phyloP scores from a whole-genome alignment of 2,329 filamentous ascomycete species.

The Pestalotiopsis sp. region DNA sequence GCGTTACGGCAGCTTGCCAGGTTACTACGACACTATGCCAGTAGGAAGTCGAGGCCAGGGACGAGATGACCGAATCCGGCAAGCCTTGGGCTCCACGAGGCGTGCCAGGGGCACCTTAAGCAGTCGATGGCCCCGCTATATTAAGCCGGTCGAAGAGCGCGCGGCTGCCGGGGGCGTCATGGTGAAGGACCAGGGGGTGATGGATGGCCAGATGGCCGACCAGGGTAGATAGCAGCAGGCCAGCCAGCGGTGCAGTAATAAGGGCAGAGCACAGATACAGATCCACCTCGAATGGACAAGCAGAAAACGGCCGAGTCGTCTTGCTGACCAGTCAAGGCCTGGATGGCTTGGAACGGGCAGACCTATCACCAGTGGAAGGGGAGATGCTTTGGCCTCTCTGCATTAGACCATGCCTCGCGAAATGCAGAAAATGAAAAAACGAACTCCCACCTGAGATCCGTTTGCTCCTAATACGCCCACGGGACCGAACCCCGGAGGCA shows the following conservation, averaged over 20 bases:
- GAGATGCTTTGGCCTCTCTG: not conserved
- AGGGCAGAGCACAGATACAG: not conserved
- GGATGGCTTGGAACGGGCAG: not conserved
- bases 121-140: conserved; percentile 11
- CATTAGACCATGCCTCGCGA: not conserved
- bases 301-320: not conserved
- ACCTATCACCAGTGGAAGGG: not conserved
- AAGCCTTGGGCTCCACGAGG: conserved; percentile 21
- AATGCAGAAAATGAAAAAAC: not conserved
- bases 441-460: conserved; percentile 1
- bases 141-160: conserved; percentile 28
- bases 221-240: not conserved
- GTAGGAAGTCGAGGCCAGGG: not conserved
- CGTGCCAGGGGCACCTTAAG: conserved; percentile 10
- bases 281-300: conserved; percentile 8
- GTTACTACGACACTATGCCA: not conserved
- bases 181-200: conserved; percentile 14
- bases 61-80: conserved; percentile 5
- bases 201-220: not conserved
- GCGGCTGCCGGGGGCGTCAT: conserved; percentile 28
- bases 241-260: not conserved
- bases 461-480: not conserved
- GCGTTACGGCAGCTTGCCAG: conserved; percentile 7
- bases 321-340: conserved; percentile 2
- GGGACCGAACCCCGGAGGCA: not conserved